Conservation (phyloP, 2,329 filamentous ascomycete species). For the Colletotrichum lini region DNA sequence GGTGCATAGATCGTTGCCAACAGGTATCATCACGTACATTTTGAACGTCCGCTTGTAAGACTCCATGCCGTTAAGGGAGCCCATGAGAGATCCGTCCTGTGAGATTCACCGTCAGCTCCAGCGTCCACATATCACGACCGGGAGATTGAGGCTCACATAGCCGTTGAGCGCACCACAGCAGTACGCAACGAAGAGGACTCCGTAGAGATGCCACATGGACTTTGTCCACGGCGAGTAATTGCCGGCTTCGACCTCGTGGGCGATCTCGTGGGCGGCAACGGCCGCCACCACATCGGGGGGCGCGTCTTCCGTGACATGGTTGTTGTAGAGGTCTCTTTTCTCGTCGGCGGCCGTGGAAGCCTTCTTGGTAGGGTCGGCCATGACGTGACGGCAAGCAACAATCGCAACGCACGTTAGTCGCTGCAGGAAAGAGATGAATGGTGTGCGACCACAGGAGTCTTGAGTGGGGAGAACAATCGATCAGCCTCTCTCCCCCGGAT, state of each 20-base stretch:
- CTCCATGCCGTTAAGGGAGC: slow-evolving; percentile 47
- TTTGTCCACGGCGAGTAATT: slow-evolving; percentile 43
- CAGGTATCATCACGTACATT: neutral
- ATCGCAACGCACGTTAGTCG: neutral
- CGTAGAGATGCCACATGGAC: slow-evolving; percentile 43
- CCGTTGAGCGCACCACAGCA: slow-evolving; percentile 42
- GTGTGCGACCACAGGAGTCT: neutral
- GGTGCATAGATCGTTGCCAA: neutral
- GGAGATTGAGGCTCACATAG: slow-evolving; percentile 10
- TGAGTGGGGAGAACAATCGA: neutral
- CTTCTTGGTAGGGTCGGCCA: slow-evolving; percentile 18
- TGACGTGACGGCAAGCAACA: slow-evolving; percentile 13
- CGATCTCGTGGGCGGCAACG: slow-evolving; percentile 37
- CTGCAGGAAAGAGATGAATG: neutral
- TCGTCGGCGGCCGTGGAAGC: slow-evolving; percentile 6
- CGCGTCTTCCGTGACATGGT: slow-evolving; percentile 19
- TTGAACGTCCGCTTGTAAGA: slow-evolving; percentile 44
- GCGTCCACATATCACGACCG: no score
- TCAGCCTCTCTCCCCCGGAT: neutral
- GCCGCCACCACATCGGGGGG: slow-evolving; percentile 22
- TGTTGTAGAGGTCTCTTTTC: slow-evolving; percentile 18
- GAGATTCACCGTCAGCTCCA: slow-evolving; percentile 4
- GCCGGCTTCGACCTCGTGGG: slow-evolving; percentile 36
- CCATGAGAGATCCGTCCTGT: slow-evolving; percentile 45
- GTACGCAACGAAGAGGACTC: slow-evolving; percentile 42